Evolutionary conservation across 805 yeast species (phyloP).

Genomic region (Maudiozyma turicensis): DNA sequence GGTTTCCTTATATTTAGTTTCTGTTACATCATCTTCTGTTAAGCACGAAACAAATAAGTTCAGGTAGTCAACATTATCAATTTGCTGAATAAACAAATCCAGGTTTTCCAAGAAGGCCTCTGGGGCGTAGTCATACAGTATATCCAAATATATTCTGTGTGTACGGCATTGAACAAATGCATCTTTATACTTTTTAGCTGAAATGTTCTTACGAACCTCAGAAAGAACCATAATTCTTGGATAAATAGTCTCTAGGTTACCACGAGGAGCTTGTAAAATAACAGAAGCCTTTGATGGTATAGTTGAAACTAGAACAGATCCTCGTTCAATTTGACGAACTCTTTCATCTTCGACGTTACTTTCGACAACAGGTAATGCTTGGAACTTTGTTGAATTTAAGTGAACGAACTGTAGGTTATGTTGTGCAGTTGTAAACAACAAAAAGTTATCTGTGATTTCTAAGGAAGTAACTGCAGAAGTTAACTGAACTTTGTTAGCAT

Average conservation of each 20-base stretch:
- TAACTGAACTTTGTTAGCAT: conserved; percentile 47
- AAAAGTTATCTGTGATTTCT: conserved; percentile 56
- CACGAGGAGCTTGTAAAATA: conserved; percentile 88
- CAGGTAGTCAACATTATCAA: conserved; percentile 63
- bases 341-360: conserved; percentile 58
- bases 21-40: conserved; percentile 75
- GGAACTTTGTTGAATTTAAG: conserved; percentile 36
- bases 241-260: conserved; percentile 86
- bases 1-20: conserved; percentile 77
- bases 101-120: conserved; percentile 53
- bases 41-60: conserved; percentile 83
- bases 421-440: conserved; percentile 81
- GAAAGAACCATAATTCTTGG: conserved; percentile 88
- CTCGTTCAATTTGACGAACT: conserved; percentile 81
- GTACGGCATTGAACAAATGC: conserved; percentile 82
- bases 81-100: conserved; percentile 57
- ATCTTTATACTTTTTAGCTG: conserved; percentile 43
- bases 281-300: conserved; percentile 79
- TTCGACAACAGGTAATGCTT: conserved; percentile 32
- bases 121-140: conserved; percentile 82
- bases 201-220: conserved; percentile 66
- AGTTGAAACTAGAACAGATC: conserved; percentile 71
- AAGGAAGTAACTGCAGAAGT: conserved; percentile 77
- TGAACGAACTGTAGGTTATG: conserved; percentile 76
- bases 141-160: conserved; percentile 85